Percentiles rank a stretch among this genome's conserved stretches.
Evolutionary conservation across 495 filamentous ascomycete genomes (phyloP).

Genomic region (Cercophora samala): DNA sequence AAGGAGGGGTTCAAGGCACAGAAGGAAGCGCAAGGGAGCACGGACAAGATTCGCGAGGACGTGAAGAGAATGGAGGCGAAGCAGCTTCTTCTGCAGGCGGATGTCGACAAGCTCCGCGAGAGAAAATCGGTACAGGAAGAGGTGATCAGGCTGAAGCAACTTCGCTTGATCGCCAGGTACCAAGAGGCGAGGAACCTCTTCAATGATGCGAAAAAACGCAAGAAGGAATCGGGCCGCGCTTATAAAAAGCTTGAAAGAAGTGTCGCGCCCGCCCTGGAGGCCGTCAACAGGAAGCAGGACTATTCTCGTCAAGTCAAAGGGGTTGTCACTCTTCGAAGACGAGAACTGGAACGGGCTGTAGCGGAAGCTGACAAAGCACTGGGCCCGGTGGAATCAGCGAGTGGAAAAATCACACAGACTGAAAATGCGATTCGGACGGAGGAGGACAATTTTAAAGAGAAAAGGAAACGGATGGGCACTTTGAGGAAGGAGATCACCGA

Average conservation of each 20-base stretch:
- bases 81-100: slow-evolving; percentile 73
- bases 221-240: slow-evolving; percentile 46
- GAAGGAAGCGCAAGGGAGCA: slow-evolving; percentile 58
- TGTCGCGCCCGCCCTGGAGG: slow-evolving; percentile 63
- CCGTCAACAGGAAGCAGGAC: slow-evolving; percentile 61
- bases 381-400: slow-evolving; percentile 48
- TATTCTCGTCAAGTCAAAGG: slow-evolving; percentile 51
- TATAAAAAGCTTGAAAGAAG: slow-evolving; percentile 57
- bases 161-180: slow-evolving; percentile 66
- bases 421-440: slow-evolving; percentile 51
- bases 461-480: slow-evolving; percentile 50
- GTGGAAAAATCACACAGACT: slow-evolving; percentile 50
- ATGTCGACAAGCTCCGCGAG: slow-evolving; percentile 79
- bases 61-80: slow-evolving; percentile 65
- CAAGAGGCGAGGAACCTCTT: slow-evolving; percentile 39
- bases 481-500: slow-evolving; percentile 43
- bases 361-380: slow-evolving; percentile 48
- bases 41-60: slow-evolving; percentile 56
- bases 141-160: slow-evolving; percentile 62
- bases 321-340: slow-evolving; percentile 52
- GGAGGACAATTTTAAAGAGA: slow-evolving; percentile 44
- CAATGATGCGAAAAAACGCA: slow-evolving; percentile 47
- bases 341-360: slow-evolving; percentile 51
- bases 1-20: slow-evolving; percentile 67
- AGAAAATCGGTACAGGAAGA: slow-evolving; percentile 62